A percentile compares a stretch with the other conserved stretches of the same genome.
These are phyloP conservation scores for Pseudocercospora vitis DNA, from an alignment of 2,329 filamentous ascomycete species.

Conservation along the genomic window DNA sequence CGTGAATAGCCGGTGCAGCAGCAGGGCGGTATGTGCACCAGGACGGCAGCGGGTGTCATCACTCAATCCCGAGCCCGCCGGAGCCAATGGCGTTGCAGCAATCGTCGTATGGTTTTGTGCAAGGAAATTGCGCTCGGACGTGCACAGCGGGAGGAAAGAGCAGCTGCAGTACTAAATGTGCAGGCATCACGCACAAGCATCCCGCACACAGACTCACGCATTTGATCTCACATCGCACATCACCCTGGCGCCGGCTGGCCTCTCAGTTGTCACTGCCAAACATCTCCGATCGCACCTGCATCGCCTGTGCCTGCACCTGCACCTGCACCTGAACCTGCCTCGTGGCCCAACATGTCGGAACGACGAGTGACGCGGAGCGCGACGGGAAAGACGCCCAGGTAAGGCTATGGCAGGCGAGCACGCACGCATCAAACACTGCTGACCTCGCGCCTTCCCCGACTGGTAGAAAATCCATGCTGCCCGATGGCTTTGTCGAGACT, in stretches of 20 bases:
- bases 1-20: too few species aligned
- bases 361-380: slow-evolving; percentile 46
- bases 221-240: too few species aligned
- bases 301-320: neutral
- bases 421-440: neutral
- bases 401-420: neutral
- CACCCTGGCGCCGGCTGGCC: too few species aligned
- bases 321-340: neutral
- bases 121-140: neutral
- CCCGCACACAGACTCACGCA: too few species aligned
- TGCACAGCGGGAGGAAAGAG: too few species aligned
- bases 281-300: too few species aligned
- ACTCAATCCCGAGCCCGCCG: neutral
- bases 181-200: neutral
- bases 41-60: too few species aligned
- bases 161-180: too few species aligned
- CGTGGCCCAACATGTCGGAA: slow-evolving; percentile 23
- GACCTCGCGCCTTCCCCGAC: slow-evolving; percentile 17
- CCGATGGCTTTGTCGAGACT: slow-evolving; percentile 51
- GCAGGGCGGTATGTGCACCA: too few species aligned
- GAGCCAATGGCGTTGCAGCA: neutral
- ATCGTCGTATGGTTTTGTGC: neutral
- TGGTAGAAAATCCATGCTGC: slow-evolving; percentile 42
- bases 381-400: slow-evolving; percentile 51
- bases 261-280: too few species aligned